phyloP scores from a whole-genome alignment of 192 early-diverging fungal genomes.

The Backusella parvicylindrica region DNA sequence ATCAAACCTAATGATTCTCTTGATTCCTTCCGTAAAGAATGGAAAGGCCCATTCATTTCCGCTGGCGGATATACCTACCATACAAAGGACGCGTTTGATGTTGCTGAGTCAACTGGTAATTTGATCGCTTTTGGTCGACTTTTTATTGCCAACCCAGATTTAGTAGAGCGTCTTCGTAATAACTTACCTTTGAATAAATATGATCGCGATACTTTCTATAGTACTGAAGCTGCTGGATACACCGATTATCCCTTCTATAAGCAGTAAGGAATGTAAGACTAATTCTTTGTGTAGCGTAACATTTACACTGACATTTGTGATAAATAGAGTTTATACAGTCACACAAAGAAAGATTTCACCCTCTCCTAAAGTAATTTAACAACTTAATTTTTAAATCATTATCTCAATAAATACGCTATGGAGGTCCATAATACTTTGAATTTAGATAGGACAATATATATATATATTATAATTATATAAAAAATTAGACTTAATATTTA shows the following conservation, averaged over 20 bases:
- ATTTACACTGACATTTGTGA: neutral
- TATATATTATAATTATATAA: too few species aligned
- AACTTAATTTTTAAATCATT: neutral
- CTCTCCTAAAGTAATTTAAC: too few species aligned
- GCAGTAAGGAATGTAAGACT: neutral
- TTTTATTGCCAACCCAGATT: conserved; percentile 39
- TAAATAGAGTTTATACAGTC: neutral
- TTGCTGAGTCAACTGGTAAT: conserved; percentile 17
- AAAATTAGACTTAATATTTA: too few species aligned
- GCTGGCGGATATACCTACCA: conserved; percentile 24
- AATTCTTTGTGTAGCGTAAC: neutral
- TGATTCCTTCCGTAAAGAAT: conserved; percentile 3
- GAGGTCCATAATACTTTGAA: too few species aligned
- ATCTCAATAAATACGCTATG: too few species aligned
- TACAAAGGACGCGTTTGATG: conserved; percentile 1
- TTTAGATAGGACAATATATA: too few species aligned
- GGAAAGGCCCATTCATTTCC: conserved; percentile 13
- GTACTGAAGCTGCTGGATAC: conserved; percentile 16
- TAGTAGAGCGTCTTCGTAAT: conserved; percentile 24
- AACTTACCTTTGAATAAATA: conserved; percentile 24
- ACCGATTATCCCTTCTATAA: conserved; percentile 32
- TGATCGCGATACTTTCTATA: conserved; percentile 29
- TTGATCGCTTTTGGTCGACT: conserved; percentile 29
- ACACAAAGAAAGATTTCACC: too few species aligned
- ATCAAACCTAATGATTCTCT: conserved; percentile 5